Evolutionary conservation across 1,284 basidiomycete species (phyloP), one percentile per base, ranked within the genome.

Genomic region (Marasmius sp.): DNA sequence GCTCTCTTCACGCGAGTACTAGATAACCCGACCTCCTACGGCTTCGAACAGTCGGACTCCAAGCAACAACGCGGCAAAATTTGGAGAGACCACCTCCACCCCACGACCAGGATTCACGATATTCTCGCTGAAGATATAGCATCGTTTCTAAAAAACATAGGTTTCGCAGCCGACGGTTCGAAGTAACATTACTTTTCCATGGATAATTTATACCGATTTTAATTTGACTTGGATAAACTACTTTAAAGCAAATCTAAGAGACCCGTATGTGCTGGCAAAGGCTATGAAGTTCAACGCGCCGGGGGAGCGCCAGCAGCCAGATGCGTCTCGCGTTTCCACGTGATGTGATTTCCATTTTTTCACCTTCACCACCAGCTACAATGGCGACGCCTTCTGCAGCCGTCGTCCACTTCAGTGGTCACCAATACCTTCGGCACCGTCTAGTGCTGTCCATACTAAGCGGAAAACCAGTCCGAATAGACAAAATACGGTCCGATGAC

Each of bases 401-500:
- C 50, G 71, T 82, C 20, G 68, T 89, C 63, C 81, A 82, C 39
- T 91, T 87, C 77, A 91, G 86, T 58, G 92, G 94, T 0, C 95
- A 98, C 74, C 83, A 89, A 59, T 85, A 93, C 75, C 81, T 99
- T 39, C 85, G 97, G 20, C 88, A 92, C 67, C 89, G 97, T 14
- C 80, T 99, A 3, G 88, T 96, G 0, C 84, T 99, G 6, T 92
- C 94, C 1, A 82, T 98, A 14, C 82, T 99, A 43, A 94, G 94
- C 47, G 94, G 95, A 58, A 92, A 93, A 66, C 82, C 92, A 18
- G 85, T 98, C 10, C 85, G 89, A 62, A 93, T 99, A 59, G 92
- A 97, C 71, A 88, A 86, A 69, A 98, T 99, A 66, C 88, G 97
- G 14, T 82, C 94, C 0, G 89, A 96, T 57, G 94, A 97, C 76